A percentile compares a stretch with the other conserved stretches of the same genome.
Conservation (phyloP, 2,329 filamentous ascomycete genomes). For the Aspergillus melleus region DNA sequence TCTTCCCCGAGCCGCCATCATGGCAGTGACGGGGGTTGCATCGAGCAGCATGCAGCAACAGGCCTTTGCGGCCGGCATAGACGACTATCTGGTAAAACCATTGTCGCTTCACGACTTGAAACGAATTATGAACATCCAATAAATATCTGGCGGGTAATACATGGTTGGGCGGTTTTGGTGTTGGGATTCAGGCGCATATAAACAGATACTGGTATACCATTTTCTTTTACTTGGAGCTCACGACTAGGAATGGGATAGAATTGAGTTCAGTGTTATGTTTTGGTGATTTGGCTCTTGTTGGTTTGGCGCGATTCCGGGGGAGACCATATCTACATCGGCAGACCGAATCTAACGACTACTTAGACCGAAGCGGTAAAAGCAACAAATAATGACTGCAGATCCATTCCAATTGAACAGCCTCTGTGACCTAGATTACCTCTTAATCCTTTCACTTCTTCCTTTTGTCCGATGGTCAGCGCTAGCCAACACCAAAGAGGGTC, state of each 20-base stretch:
- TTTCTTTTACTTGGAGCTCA: neutral
- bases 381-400: neutral
- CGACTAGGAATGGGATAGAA: neutral
- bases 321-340: neutral
- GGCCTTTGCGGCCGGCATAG: slow-evolving; percentile 29
- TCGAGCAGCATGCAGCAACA: slow-evolving; percentile 33
- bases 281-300: neutral
- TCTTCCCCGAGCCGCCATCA: slow-evolving; percentile 24
- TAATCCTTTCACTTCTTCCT: neutral
- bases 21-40: slow-evolving; percentile 34
- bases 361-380: too few species aligned
- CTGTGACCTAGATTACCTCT: neutral
- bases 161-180: neutral
- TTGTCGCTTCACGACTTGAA: slow-evolving; percentile 33
- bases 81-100: slow-evolving; percentile 35
- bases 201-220: neutral
- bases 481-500: neutral
- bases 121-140: slow-evolving; percentile 28
- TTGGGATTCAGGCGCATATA: neutral
- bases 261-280: neutral
- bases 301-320: too few species aligned
- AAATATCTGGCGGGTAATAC: slow-evolving; percentile 2
- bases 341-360: too few species aligned
- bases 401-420: neutral
- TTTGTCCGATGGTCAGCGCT: neutral